Conservation (phyloP, 2,329 filamentous ascomycete species). For the Penicillium carneum region DNA sequence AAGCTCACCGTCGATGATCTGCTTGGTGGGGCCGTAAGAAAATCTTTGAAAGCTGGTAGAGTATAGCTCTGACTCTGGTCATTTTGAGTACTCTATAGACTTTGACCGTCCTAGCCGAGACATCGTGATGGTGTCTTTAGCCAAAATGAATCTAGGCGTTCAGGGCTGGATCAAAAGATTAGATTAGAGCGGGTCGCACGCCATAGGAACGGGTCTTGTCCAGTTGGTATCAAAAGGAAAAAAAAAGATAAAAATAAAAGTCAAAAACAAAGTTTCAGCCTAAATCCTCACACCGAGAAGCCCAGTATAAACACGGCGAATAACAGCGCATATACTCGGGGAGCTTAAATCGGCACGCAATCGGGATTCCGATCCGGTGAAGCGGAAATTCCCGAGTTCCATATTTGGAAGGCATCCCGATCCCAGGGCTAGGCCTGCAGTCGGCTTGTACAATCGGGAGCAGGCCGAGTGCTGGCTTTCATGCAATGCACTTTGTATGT, state of each 20-base stretch:
- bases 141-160: not conserved
- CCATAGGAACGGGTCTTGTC: not conserved
- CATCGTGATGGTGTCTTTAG: not conserved
- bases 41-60: slow-evolving; percentile 1
- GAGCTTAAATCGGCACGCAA: slow-evolving; percentile 25
- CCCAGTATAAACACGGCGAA: slow-evolving; percentile 1
- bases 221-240: not conserved
- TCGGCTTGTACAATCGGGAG: slow-evolving; percentile 17
- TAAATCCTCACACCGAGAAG: slow-evolving; percentile 11
- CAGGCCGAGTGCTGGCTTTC: slow-evolving; percentile 25
- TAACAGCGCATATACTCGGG: slow-evolving; percentile 21
- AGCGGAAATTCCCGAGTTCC: slow-evolving; percentile 32
- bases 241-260: not conserved
- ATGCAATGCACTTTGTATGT: too few species aligned
- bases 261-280: not conserved
- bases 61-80: not conserved
- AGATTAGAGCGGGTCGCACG: not conserved
- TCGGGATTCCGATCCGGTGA: slow-evolving; percentile 36
- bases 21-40: slow-evolving; percentile 8
- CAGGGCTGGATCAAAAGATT: not conserved
- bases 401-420: slow-evolving; percentile 30
- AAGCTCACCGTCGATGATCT: slow-evolving; percentile 16
- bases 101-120: too few species aligned
- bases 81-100: not conserved
- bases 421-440: slow-evolving; percentile 9